These are phyloP conservation scores for Podospora tetraspora DNA, from an alignment of 495 filamentous ascomycete species.

Conservation along the genomic window DNA sequence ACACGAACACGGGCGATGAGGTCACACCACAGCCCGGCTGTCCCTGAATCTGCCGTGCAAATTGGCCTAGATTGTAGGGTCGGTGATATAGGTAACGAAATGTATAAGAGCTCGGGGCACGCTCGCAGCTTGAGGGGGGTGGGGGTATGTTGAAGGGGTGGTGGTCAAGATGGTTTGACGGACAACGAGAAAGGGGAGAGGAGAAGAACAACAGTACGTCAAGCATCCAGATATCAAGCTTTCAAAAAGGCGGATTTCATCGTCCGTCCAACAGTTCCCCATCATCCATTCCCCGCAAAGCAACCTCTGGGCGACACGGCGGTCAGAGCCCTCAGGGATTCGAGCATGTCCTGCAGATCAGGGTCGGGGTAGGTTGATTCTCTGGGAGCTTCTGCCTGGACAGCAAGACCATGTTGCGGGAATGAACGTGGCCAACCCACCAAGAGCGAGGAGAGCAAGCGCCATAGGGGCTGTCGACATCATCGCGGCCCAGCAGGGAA, in stretches of 20 bases:
- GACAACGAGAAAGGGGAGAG: background rate
- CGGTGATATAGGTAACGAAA: background rate
- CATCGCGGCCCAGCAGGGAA: constrained; percentile 14
- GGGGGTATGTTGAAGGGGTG: background rate
- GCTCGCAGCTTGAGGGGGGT: background rate
- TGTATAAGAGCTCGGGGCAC: background rate
- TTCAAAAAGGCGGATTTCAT: background rate
- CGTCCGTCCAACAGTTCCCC: background rate
- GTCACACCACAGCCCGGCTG: constrained; percentile 15
- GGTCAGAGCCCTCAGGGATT: background rate
- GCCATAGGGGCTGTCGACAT: constrained; percentile 11
- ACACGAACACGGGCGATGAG: constrained; percentile 16
- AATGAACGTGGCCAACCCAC: background rate
- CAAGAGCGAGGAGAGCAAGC: background rate
- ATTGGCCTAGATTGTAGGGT: background rate
- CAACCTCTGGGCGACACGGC: background rate
- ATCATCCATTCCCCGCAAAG: background rate
- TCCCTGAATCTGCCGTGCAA: background rate
- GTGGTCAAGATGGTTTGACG: background rate
- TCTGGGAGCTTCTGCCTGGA: background rate
- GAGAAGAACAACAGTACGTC: background rate
- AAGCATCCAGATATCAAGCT: background rate
- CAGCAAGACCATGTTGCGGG: background rate
- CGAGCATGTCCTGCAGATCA: constrained; percentile 1
- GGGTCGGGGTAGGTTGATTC: background rate